Evolutionary conservation across 148 eudicot genomes (phyloP).

Genomic region (Nepenthes gracilis): DNA sequence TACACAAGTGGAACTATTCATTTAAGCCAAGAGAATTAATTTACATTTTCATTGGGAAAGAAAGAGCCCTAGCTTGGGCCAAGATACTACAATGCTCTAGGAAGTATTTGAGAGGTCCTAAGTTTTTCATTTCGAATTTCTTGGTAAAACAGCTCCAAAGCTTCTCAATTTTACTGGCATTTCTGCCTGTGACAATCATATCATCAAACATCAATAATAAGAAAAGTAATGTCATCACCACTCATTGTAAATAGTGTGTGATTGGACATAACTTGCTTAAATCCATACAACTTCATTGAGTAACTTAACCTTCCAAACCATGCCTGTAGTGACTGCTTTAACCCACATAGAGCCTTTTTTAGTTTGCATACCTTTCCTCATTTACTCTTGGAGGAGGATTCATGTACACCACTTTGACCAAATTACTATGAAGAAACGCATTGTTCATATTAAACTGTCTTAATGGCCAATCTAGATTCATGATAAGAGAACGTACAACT

Average conservation of each 20-base stretch:
- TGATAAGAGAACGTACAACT: not conserved
- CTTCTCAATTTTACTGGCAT: not conserved
- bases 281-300: not conserved
- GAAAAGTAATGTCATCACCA: not conserved
- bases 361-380: not conserved
- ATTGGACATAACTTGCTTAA: not conserved
- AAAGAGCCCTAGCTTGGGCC: not conserved
- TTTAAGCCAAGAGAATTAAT: not conserved
- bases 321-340: not conserved
- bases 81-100: not conserved
- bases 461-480: not conserved
- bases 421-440: not conserved
- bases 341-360: not conserved
- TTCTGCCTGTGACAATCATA: not conserved
- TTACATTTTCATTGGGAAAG: not conserved
- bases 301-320: not conserved
- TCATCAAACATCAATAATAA: not conserved
- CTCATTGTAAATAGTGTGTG: not conserved
- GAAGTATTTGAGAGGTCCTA: not conserved
- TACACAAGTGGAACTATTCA: not conserved
- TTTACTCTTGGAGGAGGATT: not conserved
- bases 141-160: not conserved
- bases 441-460: not conserved
- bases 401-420: not conserved
- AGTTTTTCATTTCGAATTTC: constrained; percentile 3